Base-by-base conservation (phyloP, 768 basidiomycete species). In the Podaxis sp. region DNA sequence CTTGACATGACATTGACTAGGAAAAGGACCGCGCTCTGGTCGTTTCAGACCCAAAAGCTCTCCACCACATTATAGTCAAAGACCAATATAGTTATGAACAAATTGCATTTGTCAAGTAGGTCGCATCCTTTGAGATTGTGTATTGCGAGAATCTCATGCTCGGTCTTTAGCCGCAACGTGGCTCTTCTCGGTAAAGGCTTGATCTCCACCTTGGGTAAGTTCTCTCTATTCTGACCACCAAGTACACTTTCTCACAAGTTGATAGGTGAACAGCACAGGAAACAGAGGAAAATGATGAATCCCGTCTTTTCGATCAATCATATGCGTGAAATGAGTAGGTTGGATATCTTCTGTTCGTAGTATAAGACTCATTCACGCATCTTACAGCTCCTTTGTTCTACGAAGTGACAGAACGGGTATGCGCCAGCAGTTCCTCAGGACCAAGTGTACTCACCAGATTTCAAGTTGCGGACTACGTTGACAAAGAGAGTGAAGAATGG, bases 61-160 rank as follows among this genome's bases (percentile, higher is more conserved):
- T 83, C 57, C 74, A 81, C 61, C 77, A 79, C 62, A 77, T 82
- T 33, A 37, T 80, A 6, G 72, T 82, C 55, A 82, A 81, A 69
- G 82, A 75, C 63, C 72, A 74, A 68, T 53, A 73, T 62, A 61
- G 67, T 7, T 73, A 70, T 36, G 65, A 58, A 57, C 58, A 64
- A 63, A 37, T 38, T 50, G 38, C 51, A 50, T 46, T 67, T 38
- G 52, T 59, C 22, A 40, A 33, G 66, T 65, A 19, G 17, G 62
- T 64, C 11, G 5, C 4, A 13, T 38, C 13, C 19, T 19, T 36
- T 11, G 33, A 2, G 11, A 1, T 4, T 17, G 2, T 2, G 49
- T 13, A 4, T 2, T 12, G 36, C 25, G 15, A 15, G 38, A n/a
- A 36, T n/a, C 19, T 60, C 6, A 51, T 43, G 11, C 17, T 22